Conservation (phyloP, 2,329 filamentous ascomycete genomes). For the Ciborinia camelliae region DNA sequence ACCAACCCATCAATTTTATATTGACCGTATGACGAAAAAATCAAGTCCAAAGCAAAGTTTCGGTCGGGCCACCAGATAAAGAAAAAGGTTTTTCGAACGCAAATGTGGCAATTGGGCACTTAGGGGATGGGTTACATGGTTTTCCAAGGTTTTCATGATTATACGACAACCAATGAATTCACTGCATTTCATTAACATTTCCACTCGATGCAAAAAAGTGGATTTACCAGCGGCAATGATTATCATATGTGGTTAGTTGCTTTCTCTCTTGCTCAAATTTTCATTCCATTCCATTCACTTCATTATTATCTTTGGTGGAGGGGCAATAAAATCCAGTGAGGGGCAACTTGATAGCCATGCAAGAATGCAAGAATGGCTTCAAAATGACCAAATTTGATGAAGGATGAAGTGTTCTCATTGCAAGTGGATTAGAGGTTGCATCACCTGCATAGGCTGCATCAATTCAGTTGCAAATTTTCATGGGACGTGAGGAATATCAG, state of each 20-base stretch:
- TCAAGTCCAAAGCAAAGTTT: background rate
- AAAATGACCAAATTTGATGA: constrained; percentile 3
- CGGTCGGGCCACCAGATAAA: background rate
- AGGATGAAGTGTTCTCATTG: constrained; percentile 13
- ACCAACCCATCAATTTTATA: background rate
- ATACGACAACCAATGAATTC: constrained; percentile 1
- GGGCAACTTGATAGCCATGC: constrained; percentile 6
- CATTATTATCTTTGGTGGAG: constrained; percentile 6
- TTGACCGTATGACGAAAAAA: background rate
- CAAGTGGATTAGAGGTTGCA: constrained; percentile 2
- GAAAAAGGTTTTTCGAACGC: background rate
- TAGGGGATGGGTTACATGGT: background rate
- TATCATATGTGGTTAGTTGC: background rate
- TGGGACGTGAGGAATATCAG: background rate
- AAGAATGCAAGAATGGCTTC: constrained; percentile 1
- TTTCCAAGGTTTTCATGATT: background rate
- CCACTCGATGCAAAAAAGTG: background rate
- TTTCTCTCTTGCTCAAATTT: background rate
- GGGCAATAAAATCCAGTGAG: constrained; percentile 8
- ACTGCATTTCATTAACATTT: background rate
- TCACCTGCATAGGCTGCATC: constrained; percentile 1
- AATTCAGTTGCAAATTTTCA: constrained; percentile 10
- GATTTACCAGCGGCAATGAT: background rate
- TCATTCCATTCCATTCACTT: background rate
- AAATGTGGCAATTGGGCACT: constrained; percentile 10